A percentile compares a stretch with the other conserved stretches of the same genome.
Conservation (phyloP, 1,139 yeast genomes). For the Lodderomyces parapsilosis region DNA sequence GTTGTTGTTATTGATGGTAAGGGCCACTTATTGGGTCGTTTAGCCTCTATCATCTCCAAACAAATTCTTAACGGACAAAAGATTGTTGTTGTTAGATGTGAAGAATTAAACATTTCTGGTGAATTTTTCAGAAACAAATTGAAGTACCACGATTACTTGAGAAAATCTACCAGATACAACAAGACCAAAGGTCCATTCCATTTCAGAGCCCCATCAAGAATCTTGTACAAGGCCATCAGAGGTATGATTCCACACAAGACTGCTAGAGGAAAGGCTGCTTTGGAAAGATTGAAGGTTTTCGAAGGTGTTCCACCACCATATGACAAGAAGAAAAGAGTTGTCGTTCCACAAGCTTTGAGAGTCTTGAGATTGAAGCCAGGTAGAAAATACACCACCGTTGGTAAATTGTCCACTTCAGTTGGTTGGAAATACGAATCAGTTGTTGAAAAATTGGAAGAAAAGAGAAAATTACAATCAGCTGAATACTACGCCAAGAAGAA, state of each 20-base stretch:
- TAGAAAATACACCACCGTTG: slow-evolving; percentile 98
- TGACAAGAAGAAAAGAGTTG: slow-evolving; percentile 99
- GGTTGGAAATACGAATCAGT: slow-evolving; percentile 99
- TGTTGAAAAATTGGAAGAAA: slow-evolving; percentile 97
- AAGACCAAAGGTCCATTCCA: slow-evolving; percentile 99
- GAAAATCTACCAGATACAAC: slow-evolving; percentile 99
- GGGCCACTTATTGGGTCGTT: slow-evolving; percentile 99
- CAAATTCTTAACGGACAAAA: slow-evolving; percentile 98
- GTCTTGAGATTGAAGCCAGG: slow-evolving; percentile 99
- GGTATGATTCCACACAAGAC: slow-evolving; percentile 99
- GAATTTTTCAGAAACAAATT: slow-evolving; percentile 99
- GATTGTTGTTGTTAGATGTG: slow-evolving; percentile 96
- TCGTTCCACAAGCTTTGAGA: slow-evolving; percentile 99
- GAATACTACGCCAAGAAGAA: slow-evolving; percentile 99
- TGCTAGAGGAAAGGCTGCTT: slow-evolving; percentile 99
- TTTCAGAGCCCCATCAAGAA: slow-evolving; percentile 99
- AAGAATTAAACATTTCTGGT: slow-evolving; percentile 98
- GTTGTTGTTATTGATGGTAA: slow-evolving; percentile 98
- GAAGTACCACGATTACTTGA: slow-evolving; percentile 99
- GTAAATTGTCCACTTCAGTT: slow-evolving; percentile 93
- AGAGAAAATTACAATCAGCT: slow-evolving; percentile 99
- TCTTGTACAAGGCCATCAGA: slow-evolving; percentile 98
- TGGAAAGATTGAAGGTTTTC: slow-evolving; percentile 98
- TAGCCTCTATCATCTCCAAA: slow-evolving; percentile 98
- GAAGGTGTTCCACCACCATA: slow-evolving; percentile 99